Base-by-base conservation (phyloP, 2,329 filamentous ascomycete species). In the Fusarium citri region DNA sequence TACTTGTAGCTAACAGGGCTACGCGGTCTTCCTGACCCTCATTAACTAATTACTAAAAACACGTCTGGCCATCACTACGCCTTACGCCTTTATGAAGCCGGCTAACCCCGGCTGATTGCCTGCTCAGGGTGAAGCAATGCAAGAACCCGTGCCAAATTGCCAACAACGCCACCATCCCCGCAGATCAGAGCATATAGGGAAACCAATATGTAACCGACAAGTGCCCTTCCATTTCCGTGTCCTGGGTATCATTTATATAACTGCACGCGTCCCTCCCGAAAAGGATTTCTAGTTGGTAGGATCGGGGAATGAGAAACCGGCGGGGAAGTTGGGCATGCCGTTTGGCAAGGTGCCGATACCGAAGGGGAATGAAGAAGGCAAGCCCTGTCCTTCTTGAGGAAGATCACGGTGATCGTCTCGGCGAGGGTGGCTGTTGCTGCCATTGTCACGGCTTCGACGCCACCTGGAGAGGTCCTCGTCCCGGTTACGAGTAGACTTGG, bases 401-500 rank as follows among this genome's bases (percentile, higher is more conserved):
- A 58, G 66, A 34, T 73, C 71, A 14, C 64, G 67, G 51, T 68
- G 66, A 37, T 75, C 71, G 18, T 74, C 72, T 26, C 65, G 66
- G 31, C 70, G 68, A 25, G 68, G 60, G 45, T 72, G 68, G 14
- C 71, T 68, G 34, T 76, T 54, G 49, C 68, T 65, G 51, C 74
- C 68, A 37, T 76, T 70, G 37, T 79, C 78, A 25, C 79, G 77
- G 59, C 77, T 74, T 47, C 79, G 73, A 34, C 77, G 78, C 75
- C 77, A 76, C 50, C 75, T 75, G 14, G 72, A 72, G n/a, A 71
- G 60, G 15, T 80, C 80, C 8, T 80, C 79, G 2, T 82, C 81
- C 25, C 78, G 79, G 64, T 83, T 81, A 20, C 85, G 81, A n/a
- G 85, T 87, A 2, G 88, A 91, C 74, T 89, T 90, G 54, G 89